Percentiles rank a stretch among this genome's conserved stretches.
Conservation (phyloP, 129 eudicot species). For the Pittosporum tobira region DNA sequence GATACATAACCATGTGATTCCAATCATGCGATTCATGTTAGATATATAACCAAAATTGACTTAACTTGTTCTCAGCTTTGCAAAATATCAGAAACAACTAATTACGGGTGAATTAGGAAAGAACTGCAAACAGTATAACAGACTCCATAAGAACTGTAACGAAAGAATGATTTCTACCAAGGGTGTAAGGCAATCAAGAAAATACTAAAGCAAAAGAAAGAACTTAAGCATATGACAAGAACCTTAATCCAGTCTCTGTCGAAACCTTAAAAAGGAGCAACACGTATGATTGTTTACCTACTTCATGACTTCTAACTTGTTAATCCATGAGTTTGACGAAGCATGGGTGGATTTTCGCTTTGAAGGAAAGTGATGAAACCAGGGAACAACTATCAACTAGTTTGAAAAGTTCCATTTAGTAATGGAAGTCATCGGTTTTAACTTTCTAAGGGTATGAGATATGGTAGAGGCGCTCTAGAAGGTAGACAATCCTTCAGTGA, state of each 20-base stretch:
- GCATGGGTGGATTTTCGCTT: background rate
- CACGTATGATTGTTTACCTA: background rate
- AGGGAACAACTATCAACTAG: too few relatives aligned
- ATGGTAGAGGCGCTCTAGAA: background rate
- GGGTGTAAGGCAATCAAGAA: background rate
- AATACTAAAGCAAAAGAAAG: constrained; percentile 7
- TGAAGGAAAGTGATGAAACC: too few relatives aligned
- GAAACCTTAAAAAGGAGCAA: background rate
- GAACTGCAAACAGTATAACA: too few relatives aligned
- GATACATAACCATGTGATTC: too few relatives aligned
- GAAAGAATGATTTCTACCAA: background rate
- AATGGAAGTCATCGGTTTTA: too few relatives aligned
- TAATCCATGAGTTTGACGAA: background rate
- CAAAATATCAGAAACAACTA: background rate
- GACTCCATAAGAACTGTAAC: too few relatives aligned
- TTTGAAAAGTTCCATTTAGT: too few relatives aligned
- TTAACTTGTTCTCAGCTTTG: background rate
- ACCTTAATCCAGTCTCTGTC: background rate
- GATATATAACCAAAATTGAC: too few relatives aligned
- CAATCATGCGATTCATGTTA: too few relatives aligned
- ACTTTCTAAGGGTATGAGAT: too few relatives aligned
- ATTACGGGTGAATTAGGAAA: background rate
- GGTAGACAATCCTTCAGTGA: background rate
- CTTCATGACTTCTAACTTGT: background rate
- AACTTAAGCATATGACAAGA: constrained; percentile 1